Evolutionary conservation across 495 filamentous ascomycete species (phyloP).

Genomic region (Aspergillus ellipticus): DNA sequence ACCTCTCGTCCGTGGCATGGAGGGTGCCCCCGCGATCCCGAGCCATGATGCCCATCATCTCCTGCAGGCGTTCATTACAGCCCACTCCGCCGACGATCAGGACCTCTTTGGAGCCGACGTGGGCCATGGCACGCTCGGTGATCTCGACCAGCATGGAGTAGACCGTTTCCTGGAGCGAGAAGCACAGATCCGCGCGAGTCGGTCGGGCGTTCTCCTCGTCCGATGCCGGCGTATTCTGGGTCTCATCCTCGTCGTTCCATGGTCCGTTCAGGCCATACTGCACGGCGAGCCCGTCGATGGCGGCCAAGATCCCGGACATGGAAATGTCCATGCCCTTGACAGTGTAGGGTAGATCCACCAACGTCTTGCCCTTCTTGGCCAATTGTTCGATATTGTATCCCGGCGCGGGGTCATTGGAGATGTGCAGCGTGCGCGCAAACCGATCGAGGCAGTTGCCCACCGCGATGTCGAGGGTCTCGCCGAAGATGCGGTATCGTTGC

Average conservation of each 20-base stretch:
- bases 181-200: conserved; percentile 86
- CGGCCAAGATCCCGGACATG: conserved; percentile 85
- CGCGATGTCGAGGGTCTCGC: conserved; percentile 94
- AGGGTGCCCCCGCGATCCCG: conserved; percentile 82
- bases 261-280: conserved; percentile 48
- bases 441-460: conserved; percentile 97
- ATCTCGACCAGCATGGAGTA: conserved; percentile 98
- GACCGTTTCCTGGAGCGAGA: conserved; percentile 90
- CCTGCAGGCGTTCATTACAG: conserved; percentile 91
- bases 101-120: conserved; percentile 86
- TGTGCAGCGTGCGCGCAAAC: conserved; percentile 84
- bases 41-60: conserved; percentile 99
- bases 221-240: conserved; percentile 19
- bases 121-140: conserved; percentile 97
- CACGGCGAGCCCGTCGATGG: conserved; percentile 72
- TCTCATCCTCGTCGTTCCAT: conserved; percentile 33
- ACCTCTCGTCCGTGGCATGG: conserved; percentile 92
- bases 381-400: conserved; percentile 98
- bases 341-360: conserved; percentile 89
- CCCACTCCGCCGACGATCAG: conserved; percentile 97
- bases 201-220: conserved; percentile 45
- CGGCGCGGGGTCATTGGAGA: conserved; percentile 92
- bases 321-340: conserved; percentile 99
- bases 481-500: conserved; percentile 94
- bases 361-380: conserved; percentile 68